These are phyloP conservation scores for Theobroma cacao DNA, from an alignment of 345 rosid genomes.

Conservation along the genomic window DNA sequence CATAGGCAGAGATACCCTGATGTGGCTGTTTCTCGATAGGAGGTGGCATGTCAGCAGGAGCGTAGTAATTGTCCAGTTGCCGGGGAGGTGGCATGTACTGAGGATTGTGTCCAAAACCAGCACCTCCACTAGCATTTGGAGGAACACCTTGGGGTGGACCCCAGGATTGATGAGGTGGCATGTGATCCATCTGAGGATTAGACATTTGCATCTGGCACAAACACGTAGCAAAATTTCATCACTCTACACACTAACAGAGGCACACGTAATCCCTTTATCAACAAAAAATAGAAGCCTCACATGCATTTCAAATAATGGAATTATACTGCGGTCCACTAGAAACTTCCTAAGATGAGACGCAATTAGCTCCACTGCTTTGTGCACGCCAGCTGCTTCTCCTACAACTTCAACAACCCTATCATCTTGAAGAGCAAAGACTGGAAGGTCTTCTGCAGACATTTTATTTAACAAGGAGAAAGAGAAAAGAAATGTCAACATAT, in stretches of 20 bases:
- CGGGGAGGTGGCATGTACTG: slow-evolving; percentile 84
- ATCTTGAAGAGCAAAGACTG: slow-evolving; percentile 94
- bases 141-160: slow-evolving; percentile 88
- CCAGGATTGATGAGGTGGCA: slow-evolving; percentile 92
- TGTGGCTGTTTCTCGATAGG: slow-evolving; percentile 93
- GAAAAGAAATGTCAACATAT: slow-evolving; percentile 3
- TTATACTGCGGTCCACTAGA: slow-evolving; percentile 93
- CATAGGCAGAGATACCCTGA: slow-evolving; percentile 95
- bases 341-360: slow-evolving; percentile 96
- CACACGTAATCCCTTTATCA: background rate
- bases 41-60: slow-evolving; percentile 77
- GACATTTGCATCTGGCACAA: slow-evolving; percentile 77
- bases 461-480: background rate
- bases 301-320: slow-evolving; percentile 82
- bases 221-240: slow-evolving; percentile 4
- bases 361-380: slow-evolving; percentile 87
- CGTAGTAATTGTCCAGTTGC: slow-evolving; percentile 78
- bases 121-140: slow-evolving; percentile 65
- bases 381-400: slow-evolving; percentile 84
- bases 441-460: slow-evolving; percentile 76
- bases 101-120: slow-evolving; percentile 70
- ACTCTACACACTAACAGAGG: background rate
- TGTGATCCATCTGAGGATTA: slow-evolving; percentile 75
- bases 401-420: slow-evolving; percentile 96
- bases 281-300: slow-evolving; percentile 38